phyloP scores from a whole-genome alignment of 108 stramenopile species.

The Bacterosira constricta region DNA sequence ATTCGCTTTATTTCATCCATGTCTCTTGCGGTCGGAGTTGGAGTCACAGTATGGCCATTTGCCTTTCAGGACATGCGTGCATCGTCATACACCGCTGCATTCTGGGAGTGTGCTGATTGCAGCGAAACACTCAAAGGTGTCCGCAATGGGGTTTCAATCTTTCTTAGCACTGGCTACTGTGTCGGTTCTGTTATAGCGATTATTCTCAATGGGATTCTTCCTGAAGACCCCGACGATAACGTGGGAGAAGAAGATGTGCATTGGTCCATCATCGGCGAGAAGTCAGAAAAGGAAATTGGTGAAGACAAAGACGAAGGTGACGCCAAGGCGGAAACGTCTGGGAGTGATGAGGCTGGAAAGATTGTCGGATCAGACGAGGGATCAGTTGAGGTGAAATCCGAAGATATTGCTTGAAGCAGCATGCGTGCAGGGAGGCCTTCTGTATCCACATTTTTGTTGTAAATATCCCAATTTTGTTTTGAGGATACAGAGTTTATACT shows the following conservation, averaged over 20 bases:
- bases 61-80: slow-evolving; percentile 68
- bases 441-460: too few relatives aligned
- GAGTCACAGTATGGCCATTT: slow-evolving; percentile 74
- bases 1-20: slow-evolving; percentile 67
- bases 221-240: slow-evolving; percentile 46
- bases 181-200: slow-evolving; percentile 68
- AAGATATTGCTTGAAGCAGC: too few relatives aligned
- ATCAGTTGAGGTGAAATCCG: too few relatives aligned
- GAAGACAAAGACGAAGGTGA: neutral
- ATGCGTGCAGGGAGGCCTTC: too few relatives aligned
- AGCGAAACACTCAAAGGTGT: slow-evolving; percentile 59
- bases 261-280: slow-evolving; percentile 10
- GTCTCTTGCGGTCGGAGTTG: slow-evolving; percentile 64
- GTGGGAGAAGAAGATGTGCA: slow-evolving; percentile 18
- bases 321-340: neutral
- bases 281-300: neutral
- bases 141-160: slow-evolving; percentile 68
- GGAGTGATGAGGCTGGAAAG: too few relatives aligned
- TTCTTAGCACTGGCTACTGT: slow-evolving; percentile 74
- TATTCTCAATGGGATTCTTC: slow-evolving; percentile 56
- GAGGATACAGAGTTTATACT: too few relatives aligned
- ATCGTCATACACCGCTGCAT: slow-evolving; percentile 62
- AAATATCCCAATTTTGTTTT: too few relatives aligned
- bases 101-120: slow-evolving; percentile 68
- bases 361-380: too few relatives aligned